Percentiles rank a stretch among this genome's conserved stretches.
phyloP scores from a whole-genome alignment of 1,284 basidiomycete genomes.

The Papiliotrema laurentii region DNA sequence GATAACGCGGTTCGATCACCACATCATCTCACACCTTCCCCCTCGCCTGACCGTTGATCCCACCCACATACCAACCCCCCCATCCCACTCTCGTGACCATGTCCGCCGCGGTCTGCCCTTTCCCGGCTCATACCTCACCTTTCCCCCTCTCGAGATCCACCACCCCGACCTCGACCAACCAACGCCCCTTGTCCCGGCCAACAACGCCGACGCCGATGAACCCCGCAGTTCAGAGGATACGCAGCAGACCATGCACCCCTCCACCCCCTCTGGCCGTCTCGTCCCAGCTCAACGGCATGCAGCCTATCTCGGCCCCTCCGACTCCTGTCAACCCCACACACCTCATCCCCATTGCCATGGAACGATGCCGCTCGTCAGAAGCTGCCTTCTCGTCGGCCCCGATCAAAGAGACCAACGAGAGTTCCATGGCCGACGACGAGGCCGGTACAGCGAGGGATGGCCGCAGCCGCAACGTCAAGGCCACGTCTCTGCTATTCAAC shows the following conservation, averaged over 20 bases:
- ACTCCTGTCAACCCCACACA: conserved; percentile 44
- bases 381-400: conserved; percentile 17
- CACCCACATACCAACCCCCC: too few relatives aligned
- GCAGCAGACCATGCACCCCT: conserved; percentile 5
- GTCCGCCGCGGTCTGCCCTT: not conserved
- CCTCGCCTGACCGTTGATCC: too few relatives aligned
- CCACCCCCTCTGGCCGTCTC: conserved; percentile 1
- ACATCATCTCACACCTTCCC: too few relatives aligned
- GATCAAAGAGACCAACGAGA: too few relatives aligned
- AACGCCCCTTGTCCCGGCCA: not conserved
- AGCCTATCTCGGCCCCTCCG: conserved; percentile 40
- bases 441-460: conserved; percentile 21
- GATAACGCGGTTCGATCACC: too few relatives aligned
- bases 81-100: not conserved
- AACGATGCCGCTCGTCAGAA: conserved; percentile 40
- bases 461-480: conserved; percentile 8
- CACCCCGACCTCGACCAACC: not conserved
- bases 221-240: not conserved
- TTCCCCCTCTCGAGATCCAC: not conserved
- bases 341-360: conserved; percentile 31
- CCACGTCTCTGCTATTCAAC: not conserved
- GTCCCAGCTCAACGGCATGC: conserved; percentile 10
- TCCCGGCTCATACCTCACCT: not conserved
- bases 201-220: not conserved
- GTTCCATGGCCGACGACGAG: conserved; percentile 6